Evolutionary conservation across 139 green algal species (phyloP), one percentile per base, ranked within the genome.

Genomic region (Pleodorina starrii): DNA sequence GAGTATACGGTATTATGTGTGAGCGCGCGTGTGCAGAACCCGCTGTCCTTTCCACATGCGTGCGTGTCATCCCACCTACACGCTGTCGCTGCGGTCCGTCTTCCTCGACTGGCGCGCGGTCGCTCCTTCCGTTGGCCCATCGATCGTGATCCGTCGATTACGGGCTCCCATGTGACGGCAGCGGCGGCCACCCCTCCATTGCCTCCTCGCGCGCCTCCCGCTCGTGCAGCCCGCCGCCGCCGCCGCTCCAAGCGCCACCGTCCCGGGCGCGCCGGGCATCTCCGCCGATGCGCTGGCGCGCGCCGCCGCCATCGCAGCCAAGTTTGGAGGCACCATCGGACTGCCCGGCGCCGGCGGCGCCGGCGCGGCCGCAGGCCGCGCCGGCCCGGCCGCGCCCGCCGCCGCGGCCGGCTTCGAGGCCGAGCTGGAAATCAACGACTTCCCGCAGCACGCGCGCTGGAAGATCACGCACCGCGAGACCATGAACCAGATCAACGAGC

Each of bases 361-460:
- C 29, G n/a, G 21, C 10, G 74, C 12, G 0, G 14, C 23, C 7
- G 21, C 48, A 1, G 48, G 48, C 12, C 29, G 59, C 0, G 1
- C 59, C 1, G 60, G 11, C 25, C 0, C 46, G 72, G 21, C 12
- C 32, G 11, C 27, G 50, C 21, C 36, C 32, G 5, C 84, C 42
- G 2, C 42, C 42, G 14, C 86, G 59, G 73, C 50, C 54, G 95
- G 97, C 88, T 99, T 96, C 91, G 95, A 98, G 89, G 91, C 94
- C 17, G 98, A 99, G 92, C 89, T 99, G 59, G 97, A 99, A 90
- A 99, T 99, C 93, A 99, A 99, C 87, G 98, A 99, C 94, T 99
- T 99, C 94, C 97, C 97, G 44, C 98, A 99, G 96, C 94, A 98
- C 66, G 97, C 97, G 21, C 94, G 97, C 63, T 99, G 95, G 95